Conservation (phyloP, 1,284 basidiomycete genomes). For the Boletus nobilissimus region DNA sequence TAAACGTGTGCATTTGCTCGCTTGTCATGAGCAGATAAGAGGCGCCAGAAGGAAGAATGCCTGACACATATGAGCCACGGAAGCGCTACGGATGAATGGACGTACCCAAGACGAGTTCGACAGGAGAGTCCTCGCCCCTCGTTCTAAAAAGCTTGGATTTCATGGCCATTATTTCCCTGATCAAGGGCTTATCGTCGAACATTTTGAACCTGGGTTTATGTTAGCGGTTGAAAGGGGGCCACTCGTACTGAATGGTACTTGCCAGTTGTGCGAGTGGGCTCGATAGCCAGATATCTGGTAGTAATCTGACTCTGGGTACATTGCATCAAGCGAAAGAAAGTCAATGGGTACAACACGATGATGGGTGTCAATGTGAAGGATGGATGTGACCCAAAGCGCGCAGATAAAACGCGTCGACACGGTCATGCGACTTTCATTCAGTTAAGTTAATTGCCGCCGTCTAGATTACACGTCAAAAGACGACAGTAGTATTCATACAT, state of each 20-base stretch:
- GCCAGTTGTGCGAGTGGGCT: slow-evolving; percentile 47
- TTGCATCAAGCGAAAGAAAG: neutral
- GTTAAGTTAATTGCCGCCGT: no score
- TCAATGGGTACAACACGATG: neutral
- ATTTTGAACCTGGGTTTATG: slow-evolving; percentile 41
- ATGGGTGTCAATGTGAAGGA: neutral
- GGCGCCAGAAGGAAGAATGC: slow-evolving; percentile 45
- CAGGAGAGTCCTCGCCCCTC: slow-evolving; percentile 35
- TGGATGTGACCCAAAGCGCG: neutral
- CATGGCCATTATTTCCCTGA: slow-evolving; percentile 16
- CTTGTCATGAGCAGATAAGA: slow-evolving; percentile 44
- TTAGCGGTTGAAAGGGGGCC: neutral
- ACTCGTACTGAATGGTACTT: neutral
- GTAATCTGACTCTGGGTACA: slow-evolving; percentile 35
- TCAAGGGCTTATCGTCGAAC: slow-evolving; percentile 42
- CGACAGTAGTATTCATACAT: neutral
- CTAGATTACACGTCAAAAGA: slow-evolving; percentile 4
- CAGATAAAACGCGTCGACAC: neutral
- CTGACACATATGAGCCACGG: slow-evolving; percentile 20
- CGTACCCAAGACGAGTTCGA: slow-evolving; percentile 46
- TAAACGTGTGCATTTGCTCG: slow-evolving; percentile 43
- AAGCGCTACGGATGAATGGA: no score
- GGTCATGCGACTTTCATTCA: slow-evolving; percentile 23
- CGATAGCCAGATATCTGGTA: slow-evolving; percentile 43
- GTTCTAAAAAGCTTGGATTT: slow-evolving; percentile 36